Base-by-base conservation (phyloP, 1,284 basidiomycete species). In the Porodaedalea pini region DNA sequence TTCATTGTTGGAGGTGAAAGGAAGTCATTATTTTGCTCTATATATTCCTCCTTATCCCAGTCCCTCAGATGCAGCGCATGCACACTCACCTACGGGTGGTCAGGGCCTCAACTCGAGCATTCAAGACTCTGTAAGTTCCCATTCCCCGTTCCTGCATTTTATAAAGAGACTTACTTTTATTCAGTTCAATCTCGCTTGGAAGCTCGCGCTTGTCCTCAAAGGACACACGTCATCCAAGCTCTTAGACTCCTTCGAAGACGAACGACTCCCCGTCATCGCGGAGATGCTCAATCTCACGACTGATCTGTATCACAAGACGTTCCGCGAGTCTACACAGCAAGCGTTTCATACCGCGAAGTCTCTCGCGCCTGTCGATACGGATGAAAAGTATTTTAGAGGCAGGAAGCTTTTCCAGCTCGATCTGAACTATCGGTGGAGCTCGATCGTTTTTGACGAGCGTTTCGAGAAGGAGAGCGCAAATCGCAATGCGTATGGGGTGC, bases 21-120 rank as follows among this genome's bases (percentile, higher is more conserved):
- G 25, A n/a, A 25, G 21, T 31, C 4, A 15, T 37, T 10, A 3
- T 39, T 25, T 4, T 15, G 32, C 10, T 21, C 25, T 29, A 7
- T n/a, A n/a, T n/a, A 43, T 19, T 23, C 10, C 21, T 3, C 21
- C 29, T 25, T 15, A 39, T 36, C n/a, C 21, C 21, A 39, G n/a
- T 5, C 34, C 11, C 27, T 19, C 58, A 79, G 78, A 75, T 63
- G 67, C 74, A 17, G 74, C 68, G 1, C 74, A 75, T 60, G 70
- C 74, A 11, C 77, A 78, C 57, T 75, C 72, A 45, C 76, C 75
- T 21, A 70, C 72, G 0, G 78, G 78, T 19, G 74, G 76, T 2
- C 76, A 78, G 56, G 77, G 75, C 8, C 62, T 76, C 36, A 78
- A 78, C 51, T 65, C 70, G 0, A 61, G 69, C 25, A 64, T 76